These are phyloP conservation scores for Aurifilum marmelostoma DNA, from an alignment of 2,329 filamentous ascomycete species.

Conservation along the genomic window DNA sequence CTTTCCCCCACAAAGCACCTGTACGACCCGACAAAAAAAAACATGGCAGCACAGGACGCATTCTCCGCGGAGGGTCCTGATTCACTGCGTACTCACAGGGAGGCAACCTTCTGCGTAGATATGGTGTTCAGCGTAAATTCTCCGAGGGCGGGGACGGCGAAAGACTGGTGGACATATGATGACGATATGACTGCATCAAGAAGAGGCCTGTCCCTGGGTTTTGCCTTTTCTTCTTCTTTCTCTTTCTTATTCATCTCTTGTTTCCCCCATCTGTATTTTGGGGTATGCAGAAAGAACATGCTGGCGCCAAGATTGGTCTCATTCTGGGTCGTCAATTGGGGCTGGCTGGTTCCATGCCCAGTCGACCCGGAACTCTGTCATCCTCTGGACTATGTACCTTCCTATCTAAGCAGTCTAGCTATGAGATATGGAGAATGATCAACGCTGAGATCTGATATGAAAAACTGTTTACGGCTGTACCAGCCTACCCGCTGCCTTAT, in stretches of 20 bases:
- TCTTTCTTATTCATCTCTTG: too few relatives aligned
- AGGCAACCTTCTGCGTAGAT: neutral
- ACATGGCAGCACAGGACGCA: neutral
- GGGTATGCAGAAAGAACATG: neutral
- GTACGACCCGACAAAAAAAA: neutral
- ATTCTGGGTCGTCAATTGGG: neutral
- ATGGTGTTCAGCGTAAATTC: neutral
- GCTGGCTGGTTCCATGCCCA: slow-evolving; percentile 19
- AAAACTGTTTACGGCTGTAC: neutral
- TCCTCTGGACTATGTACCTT: slow-evolving; percentile 3
- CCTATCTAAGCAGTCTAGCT: slow-evolving; percentile 1
- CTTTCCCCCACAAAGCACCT: too few relatives aligned
- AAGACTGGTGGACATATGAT: slow-evolving; percentile 1
- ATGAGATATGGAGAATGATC: neutral
- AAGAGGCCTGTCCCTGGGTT: neutral
- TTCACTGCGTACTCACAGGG: neutral
- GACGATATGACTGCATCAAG: neutral
- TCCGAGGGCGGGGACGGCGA: neutral
- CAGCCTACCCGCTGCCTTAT: neutral
- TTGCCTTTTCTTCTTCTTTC: neutral
- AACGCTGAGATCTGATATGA: neutral
- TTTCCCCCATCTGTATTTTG: neutral
- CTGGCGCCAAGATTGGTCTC: too few relatives aligned
- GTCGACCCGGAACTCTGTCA: slow-evolving; percentile 2
- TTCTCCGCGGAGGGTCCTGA: neutral